A percentile compares a stretch with the other conserved stretches of the same genome.
Evolutionary conservation across 768 basidiomycete species (phyloP).

Genomic region (Tulasnella sp.): DNA sequence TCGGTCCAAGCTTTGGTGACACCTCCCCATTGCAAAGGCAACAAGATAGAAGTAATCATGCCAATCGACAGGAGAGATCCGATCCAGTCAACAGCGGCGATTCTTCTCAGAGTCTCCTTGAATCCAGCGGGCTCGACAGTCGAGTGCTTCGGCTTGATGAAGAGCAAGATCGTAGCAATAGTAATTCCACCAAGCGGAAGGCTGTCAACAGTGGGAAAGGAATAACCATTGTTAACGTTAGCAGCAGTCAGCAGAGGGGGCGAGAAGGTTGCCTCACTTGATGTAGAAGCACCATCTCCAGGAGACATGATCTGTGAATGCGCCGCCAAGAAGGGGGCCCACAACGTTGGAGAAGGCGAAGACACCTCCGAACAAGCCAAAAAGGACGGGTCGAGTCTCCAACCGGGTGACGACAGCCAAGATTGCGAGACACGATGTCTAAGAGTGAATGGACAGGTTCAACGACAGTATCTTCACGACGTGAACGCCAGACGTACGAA

Average conservation of each 20-base stretch:
- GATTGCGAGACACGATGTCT: slow-evolving; percentile 33
- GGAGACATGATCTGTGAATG: slow-evolving; percentile 44
- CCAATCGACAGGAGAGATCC: slow-evolving; percentile 16
- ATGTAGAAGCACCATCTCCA: slow-evolving; percentile 53
- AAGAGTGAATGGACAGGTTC: background rate
- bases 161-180: slow-evolving; percentile 31
- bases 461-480: background rate
- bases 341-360: slow-evolving; percentile 47
- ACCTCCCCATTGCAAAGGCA: slow-evolving; percentile 51
- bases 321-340: slow-evolving; percentile 50
- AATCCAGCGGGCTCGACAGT: background rate
- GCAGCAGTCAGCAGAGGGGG: background rate
- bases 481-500: slow-evolving; percentile 32
- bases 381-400: slow-evolving; percentile 26
- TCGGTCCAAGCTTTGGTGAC: slow-evolving; percentile 47
- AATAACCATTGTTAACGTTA: slow-evolving; percentile 7
- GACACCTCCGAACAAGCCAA: slow-evolving; percentile 30
- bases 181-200: slow-evolving; percentile 32
- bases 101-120: background rate
- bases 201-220: background rate
- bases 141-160: slow-evolving; percentile 28
- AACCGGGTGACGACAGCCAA: slow-evolving; percentile 33
- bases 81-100: slow-evolving; percentile 23
- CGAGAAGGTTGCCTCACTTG: slow-evolving; percentile 32
- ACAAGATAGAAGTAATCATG: slow-evolving; percentile 33